phyloP scores from a whole-genome alignment of 2,329 filamentous ascomycete genomes.

The Monilinia fructicola region DNA sequence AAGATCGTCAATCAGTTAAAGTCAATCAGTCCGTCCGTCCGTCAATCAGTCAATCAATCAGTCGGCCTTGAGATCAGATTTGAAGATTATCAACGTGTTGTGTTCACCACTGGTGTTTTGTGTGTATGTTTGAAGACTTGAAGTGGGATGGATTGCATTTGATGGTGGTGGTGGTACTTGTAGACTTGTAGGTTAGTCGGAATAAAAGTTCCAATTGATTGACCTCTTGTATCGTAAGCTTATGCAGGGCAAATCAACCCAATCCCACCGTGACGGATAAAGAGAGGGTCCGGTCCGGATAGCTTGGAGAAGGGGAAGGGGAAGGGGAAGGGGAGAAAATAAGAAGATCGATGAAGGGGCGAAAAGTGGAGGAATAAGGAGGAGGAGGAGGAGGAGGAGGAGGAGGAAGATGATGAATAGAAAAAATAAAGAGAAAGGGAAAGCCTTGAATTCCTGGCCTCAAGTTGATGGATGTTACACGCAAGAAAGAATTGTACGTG shows the following conservation, averaged over 20 bases:
- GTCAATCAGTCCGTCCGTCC: too few species aligned
- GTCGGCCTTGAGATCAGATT: too few species aligned
- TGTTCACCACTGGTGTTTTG: too few species aligned
- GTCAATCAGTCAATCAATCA: too few species aligned
- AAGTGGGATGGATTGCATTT: neutral
- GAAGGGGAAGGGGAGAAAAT: too few species aligned
- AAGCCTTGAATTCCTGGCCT: slow-evolving; percentile 16
- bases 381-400: too few species aligned
- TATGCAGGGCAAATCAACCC: slow-evolving; percentile 13
- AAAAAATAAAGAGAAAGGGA: neutral
- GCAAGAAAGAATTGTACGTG: too few species aligned
- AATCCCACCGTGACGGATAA: slow-evolving; percentile 7
- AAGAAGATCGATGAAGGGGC: neutral
- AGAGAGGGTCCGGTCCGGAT: slow-evolving; percentile 1
- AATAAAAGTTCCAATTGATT: neutral
- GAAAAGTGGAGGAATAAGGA: neutral
- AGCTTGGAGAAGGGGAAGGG: neutral
- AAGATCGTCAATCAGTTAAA: too few species aligned
- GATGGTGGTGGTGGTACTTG: too few species aligned
- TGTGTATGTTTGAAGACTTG: too few species aligned
- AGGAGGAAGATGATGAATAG: too few species aligned
- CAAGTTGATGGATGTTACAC: neutral
- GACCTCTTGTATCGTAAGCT: neutral
- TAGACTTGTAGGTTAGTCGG: too few species aligned
- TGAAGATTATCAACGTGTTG: neutral